These are phyloP conservation scores for Penicillium sclerotigenum DNA, from an alignment of 2,329 filamentous ascomycete genomes.

Conservation along the genomic window DNA sequence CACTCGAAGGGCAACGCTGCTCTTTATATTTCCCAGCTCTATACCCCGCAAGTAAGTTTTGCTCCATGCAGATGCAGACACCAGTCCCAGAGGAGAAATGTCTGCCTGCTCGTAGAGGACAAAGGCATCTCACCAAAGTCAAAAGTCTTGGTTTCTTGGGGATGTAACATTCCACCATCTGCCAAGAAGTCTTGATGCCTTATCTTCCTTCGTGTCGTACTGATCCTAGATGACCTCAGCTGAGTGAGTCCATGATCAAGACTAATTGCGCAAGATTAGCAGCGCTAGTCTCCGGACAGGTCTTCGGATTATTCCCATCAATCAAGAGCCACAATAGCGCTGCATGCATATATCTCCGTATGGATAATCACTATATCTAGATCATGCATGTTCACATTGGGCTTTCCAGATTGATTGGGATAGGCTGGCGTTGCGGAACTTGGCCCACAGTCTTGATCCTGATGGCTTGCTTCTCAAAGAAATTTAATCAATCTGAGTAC, in stretches of 20 bases:
- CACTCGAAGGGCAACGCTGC: not conserved
- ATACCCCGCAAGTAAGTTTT: not conserved
- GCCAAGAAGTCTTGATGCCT: slow-evolving; percentile 17
- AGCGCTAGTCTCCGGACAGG: not conserved
- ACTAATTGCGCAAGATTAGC: not conserved
- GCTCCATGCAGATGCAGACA: not conserved
- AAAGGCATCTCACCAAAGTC: not conserved
- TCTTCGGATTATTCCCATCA: not conserved
- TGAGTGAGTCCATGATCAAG: slow-evolving; percentile 1
- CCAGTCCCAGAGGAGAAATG: not conserved
- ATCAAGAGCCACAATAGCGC: not conserved
- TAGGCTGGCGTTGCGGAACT: not conserved
- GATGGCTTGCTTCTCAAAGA: not conserved
- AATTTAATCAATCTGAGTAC: not conserved
- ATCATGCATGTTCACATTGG: not conserved
- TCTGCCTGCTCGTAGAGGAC: not conserved
- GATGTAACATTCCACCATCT: slow-evolving; percentile 23
- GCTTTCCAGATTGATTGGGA: not conserved
- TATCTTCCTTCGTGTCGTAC: slow-evolving; percentile 19
- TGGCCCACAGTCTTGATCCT: not conserved
- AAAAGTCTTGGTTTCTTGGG: slow-evolving; percentile 12
- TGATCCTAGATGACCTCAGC: slow-evolving; percentile 13
- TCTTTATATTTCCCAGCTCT: slow-evolving; percentile 9
- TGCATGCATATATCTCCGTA: not conserved
- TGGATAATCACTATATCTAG: not conserved